Evolutionary conservation across 2,329 filamentous ascomycete species (phyloP).

Genomic region (Aspergillus clavatus): DNA sequence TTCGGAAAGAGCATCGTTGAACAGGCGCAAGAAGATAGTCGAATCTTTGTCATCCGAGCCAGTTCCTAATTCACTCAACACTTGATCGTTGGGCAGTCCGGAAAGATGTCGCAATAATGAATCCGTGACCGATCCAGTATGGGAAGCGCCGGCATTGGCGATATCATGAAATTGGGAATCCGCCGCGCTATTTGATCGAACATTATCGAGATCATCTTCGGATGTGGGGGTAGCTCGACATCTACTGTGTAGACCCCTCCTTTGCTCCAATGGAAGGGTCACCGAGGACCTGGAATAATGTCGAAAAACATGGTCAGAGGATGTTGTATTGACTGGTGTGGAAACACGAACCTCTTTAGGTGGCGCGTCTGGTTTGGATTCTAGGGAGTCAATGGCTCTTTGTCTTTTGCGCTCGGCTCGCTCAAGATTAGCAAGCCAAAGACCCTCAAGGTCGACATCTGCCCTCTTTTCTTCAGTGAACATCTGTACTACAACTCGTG

Average conservation of each 20-base stretch:
- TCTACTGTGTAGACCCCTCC: constrained; percentile 24
- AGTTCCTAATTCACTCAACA: constrained; percentile 32
- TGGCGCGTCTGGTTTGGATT: constrained; percentile 16
- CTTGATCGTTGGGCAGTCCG: constrained; percentile 27
- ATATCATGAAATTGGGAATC: not conserved
- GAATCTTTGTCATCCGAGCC: constrained; percentile 35
- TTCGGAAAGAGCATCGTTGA: constrained; percentile 30
- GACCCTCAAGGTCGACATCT: constrained; percentile 61
- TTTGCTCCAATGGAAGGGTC: constrained; percentile 23
- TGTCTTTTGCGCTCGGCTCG: constrained; percentile 36
- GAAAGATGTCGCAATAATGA: constrained; percentile 27
- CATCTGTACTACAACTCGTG: constrained; percentile 65
- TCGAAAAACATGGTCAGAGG: constrained; percentile 19
- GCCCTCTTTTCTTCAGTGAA: constrained; percentile 66
- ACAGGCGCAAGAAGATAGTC: constrained; percentile 41
- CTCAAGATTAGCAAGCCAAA: constrained; percentile 53
- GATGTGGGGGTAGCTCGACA: not conserved
- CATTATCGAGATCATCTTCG: not conserved
- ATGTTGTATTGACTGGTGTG: constrained; percentile 14
- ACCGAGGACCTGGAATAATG: constrained; percentile 12
- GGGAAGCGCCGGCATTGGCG: not conserved
- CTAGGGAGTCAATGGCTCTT: constrained; percentile 31
- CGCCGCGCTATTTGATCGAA: not conserved
- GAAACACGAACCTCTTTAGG: constrained; percentile 22
- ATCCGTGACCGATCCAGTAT: constrained; percentile 11